Evolutionary conservation across 768 basidiomycete species (phyloP), one percentile per base, ranked within the genome.

Genomic region (Dentipellis sp.): DNA sequence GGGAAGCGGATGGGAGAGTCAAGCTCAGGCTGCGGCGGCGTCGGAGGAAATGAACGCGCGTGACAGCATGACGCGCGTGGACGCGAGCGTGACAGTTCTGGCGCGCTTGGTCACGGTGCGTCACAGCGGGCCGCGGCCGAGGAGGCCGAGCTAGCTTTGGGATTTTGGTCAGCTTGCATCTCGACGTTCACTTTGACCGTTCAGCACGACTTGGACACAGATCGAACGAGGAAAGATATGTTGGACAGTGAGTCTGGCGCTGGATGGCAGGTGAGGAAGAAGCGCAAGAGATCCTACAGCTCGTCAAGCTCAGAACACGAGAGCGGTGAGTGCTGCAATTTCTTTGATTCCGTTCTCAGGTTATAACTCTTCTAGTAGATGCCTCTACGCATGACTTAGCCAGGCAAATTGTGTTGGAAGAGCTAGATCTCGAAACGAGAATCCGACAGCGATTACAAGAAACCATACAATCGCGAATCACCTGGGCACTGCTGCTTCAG

Each of bases 401-500:
- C 10, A 23, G 62, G 42, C 67, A 66, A 50, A 49, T 72, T 1
- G 49, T 71, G 12, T 59, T 69, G 9, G 72, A 78, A 39, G 78
- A 79, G 56, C 54, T 79, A 1, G 68, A 72, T 59, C 62, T 77
- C 38, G 77, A 79, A 56, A 68, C 79, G 17, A 65, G 71, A 17
- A 60, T 79, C 17, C 69, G 76, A 39, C 62, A 72, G 55, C 69
- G 75, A 19, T 65, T 79, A 47, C 66, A 66, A 10, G 68, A 67
- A n/a, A 73, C 75, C 10, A 65, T 76, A 2, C 67, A 75, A 55
- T 73, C 76, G 19, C 71, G 78, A 23, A 68, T 79, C 14, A 70
- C 72, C 39, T 78, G 77, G 77, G 75, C 75, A 4, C 61, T 74
- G 36, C 62, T 71, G n/a, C 61, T 77, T 57, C 66, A 74, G 59